Evolutionary conservation across 345 rosid genomes (phyloP), one percentile per base, ranked within the genome.

Genomic region (Kandelia obovata): DNA sequence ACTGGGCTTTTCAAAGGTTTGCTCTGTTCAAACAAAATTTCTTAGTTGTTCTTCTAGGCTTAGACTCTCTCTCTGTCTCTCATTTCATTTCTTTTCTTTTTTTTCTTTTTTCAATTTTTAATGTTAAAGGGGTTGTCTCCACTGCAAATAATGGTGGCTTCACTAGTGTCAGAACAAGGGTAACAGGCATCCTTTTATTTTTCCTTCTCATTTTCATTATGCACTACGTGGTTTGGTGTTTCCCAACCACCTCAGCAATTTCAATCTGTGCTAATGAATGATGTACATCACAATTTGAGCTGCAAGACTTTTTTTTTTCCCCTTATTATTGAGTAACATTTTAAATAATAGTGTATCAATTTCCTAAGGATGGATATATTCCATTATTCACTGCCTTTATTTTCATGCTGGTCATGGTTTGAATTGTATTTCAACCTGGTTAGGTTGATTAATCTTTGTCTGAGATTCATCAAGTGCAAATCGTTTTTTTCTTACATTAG

Each of bases 81-180:
- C 16, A 20, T 52, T 39, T 21, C 21, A 0, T 21, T 21, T 21
- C 21, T 66, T 53, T n/a, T n/a, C n/a, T n/a, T 43, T 32, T 52
- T 27, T 61, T 55, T 61, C 17, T 26, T 37, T 19, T 16, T 17
- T 15, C 28, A 5, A 15, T 47, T 37, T 3, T 52, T 55, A n/a
- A 20, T 67, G 5, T 68, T 51, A 94, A 43, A 43, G 96, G 99
- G 61, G 73, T 67, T 74, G 96, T 95, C 58, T 95, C 99, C 65
- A 94, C 97, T 10, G 87, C 88, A 47, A 95, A 95, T 71, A 91
- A 89, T 75, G 99, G 99, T 34, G 99, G 99, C 27, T 95, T 95
- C 75, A 79, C 96, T 1, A 91, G 97, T 81, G 80, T 83, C 61
- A 83, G 99, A 79, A 83, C 97, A 73, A 89, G 75, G 97, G 97